Conservation (phyloP, 768 basidiomycete genomes). For the Tulasnella sp. region DNA sequence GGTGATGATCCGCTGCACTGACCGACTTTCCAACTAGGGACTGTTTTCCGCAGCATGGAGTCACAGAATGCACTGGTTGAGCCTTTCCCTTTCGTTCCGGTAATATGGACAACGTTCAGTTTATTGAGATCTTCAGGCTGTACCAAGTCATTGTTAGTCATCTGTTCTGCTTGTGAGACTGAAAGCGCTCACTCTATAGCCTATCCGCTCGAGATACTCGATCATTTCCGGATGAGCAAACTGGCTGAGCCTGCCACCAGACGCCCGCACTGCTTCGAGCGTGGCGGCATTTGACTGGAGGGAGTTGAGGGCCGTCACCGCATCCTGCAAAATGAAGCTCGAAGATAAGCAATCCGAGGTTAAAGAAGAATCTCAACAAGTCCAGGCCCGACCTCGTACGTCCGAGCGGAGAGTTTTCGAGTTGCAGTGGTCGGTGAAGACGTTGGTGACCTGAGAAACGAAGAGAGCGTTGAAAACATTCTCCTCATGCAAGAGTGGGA, state of each 20-base stretch:
- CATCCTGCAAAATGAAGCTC: slow-evolving; percentile 45
- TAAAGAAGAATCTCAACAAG: background rate
- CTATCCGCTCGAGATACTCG: slow-evolving; percentile 82
- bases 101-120: slow-evolving; percentile 92
- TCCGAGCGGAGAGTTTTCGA: slow-evolving; percentile 56
- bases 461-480: slow-evolving; percentile 19
- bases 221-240: slow-evolving; percentile 84
- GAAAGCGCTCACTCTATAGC: slow-evolving; percentile 63
- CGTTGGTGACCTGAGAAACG: slow-evolving; percentile 9
- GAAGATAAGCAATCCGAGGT: slow-evolving; percentile 10
- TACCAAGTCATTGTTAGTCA: background rate
- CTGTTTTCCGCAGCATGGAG: slow-evolving; percentile 73
- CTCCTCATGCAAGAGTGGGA: slow-evolving; percentile 20
- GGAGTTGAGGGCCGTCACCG: slow-evolving; percentile 67
- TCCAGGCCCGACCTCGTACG: slow-evolving; percentile 45
- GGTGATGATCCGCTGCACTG: slow-evolving; percentile 34
- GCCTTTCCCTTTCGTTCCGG: slow-evolving; percentile 97
- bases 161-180: background rate
- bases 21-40: slow-evolving; percentile 80
- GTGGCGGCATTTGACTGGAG: slow-evolving; percentile 93
- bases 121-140: slow-evolving; percentile 80
- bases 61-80: slow-evolving; percentile 93
- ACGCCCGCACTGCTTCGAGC: slow-evolving; percentile 74
- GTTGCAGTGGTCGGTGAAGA: background rate
- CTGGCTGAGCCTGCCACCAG: slow-evolving; percentile 54